Evolutionary conservation across 306 rosid genomes (phyloP), one percentile per base, ranked within the genome.

Genomic region (Astragalus glycyphyllos): DNA sequence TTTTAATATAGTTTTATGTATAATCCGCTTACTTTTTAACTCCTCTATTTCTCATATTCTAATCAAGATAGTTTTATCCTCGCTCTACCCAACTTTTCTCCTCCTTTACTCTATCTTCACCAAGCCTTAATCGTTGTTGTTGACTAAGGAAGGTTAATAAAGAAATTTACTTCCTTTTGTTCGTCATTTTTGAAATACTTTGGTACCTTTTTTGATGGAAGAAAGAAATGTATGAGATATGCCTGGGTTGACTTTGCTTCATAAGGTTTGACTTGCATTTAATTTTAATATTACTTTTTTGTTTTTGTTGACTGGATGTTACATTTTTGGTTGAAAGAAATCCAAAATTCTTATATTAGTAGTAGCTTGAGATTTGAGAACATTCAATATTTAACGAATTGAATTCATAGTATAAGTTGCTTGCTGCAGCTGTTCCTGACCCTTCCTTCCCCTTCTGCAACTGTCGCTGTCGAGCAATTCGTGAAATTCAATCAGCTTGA

Each of bases 231-330:
- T 38, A 49, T 4, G 2, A 60, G 60, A 60, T 10, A 59, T 37
- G 4, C 35, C 46, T 12, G 4, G 62, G 59, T 48, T 58, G 70
- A 34, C 68, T 79, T 79, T 68, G 49, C 17, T 5, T 11, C 7
- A 31, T 8, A 13, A 40, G 23, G 8, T 6, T 57, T 65, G 56
- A 65, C 47, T 29, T 71, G 23, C 13, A 66, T 45, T n/a, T n/a
- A n/a, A n/a, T n/a, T n/a, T 20, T 20, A 20, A 20, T 20, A 20
- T 20, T 20, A 20, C 31, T 1, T 26, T 26, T 26, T 26, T 26
- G 31, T 3, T 26, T 26, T 26, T 26, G 1, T 26, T 26, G 31
- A 26, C 31, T 26, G 31, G 31, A 26, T 26, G 6, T 40, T 55
- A 26, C 65, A 9, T 26, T 41, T 23, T 40, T 38, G 26, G 32